A percentile compares a stretch with the other conserved stretches of the same genome.
Evolutionary conservation across 2,329 filamentous ascomycete genomes (phyloP).

Genomic region (Fusarium proliferatum): DNA sequence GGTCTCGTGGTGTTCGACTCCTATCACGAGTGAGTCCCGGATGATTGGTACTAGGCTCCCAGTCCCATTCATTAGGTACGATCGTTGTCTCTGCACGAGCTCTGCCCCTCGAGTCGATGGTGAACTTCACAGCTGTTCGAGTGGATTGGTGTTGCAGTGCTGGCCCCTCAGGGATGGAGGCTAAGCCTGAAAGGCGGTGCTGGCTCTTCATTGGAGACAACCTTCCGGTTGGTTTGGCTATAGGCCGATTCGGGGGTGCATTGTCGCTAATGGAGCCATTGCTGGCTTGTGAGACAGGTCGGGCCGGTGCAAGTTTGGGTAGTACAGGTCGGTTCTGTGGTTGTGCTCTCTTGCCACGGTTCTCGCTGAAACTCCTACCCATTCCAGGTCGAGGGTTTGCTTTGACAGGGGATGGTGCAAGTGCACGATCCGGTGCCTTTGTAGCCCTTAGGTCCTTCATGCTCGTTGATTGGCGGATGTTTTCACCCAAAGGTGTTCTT

Average conservation of each 20-base stretch:
- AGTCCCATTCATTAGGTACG: conserved; percentile 50
- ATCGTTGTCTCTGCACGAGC: conserved; percentile 66
- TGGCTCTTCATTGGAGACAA: conserved; percentile 65
- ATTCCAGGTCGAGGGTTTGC: conserved; percentile 60
- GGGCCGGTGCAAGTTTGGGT: conserved; percentile 60
- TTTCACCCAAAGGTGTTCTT: conserved; percentile 46
- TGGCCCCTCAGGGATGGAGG: conserved; percentile 67
- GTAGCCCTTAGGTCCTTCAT: conserved; percentile 56
- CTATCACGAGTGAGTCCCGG: conserved; percentile 47
- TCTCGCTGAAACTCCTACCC: conserved; percentile 66
- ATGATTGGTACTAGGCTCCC: conserved; percentile 42
- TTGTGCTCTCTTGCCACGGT: conserved; percentile 56
- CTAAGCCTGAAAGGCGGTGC: conserved; percentile 62
- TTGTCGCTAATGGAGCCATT: conserved; percentile 47
- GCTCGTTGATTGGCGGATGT: conserved; percentile 59
- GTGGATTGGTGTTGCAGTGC: conserved; percentile 55
- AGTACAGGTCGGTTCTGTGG: conserved; percentile 54
- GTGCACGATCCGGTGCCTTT: conserved; percentile 55
- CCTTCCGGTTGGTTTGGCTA: conserved; percentile 57
- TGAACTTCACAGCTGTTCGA: conserved; percentile 70
- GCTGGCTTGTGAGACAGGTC: conserved; percentile 49
- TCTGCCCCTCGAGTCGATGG: conserved; percentile 70
- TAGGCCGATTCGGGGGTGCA: conserved; percentile 48
- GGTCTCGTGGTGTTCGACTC: conserved; percentile 48
- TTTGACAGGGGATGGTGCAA: conserved; percentile 64